phyloP scores from a whole-genome alignment of 768 basidiomycete species.

The Mycena metata region DNA sequence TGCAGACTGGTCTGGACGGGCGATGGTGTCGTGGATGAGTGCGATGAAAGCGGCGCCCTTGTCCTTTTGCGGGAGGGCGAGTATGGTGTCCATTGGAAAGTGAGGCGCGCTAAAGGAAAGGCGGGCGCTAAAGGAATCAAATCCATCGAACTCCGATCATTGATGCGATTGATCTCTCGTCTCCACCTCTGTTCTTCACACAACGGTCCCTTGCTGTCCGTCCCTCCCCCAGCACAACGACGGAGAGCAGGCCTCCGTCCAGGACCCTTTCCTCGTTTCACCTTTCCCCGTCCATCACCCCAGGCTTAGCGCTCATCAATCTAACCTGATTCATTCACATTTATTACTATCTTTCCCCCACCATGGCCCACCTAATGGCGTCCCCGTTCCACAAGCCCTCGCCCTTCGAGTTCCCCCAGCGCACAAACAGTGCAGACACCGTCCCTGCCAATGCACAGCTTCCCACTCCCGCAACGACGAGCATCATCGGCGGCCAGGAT shows the following conservation, averaged over 20 bases:
- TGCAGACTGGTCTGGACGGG: constrained; percentile 59
- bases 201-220: too few relatives aligned
- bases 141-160: too few relatives aligned
- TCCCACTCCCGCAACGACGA: constrained; percentile 32
- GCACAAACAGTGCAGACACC: constrained; percentile 23
- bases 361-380: constrained; percentile 60
- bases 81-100: constrained; percentile 72
- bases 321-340: constrained; percentile 8
- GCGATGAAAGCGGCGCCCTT: constrained; percentile 82
- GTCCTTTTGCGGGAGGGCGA: constrained; percentile 85
- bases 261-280: constrained; percentile 19
- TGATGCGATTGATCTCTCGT: too few relatives aligned
- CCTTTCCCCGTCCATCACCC: constrained; percentile 8
- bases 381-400: constrained; percentile 61
- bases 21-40: constrained; percentile 76
- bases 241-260: constrained; percentile 37
- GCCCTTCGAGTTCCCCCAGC: constrained; percentile 59
- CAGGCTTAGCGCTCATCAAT: constrained; percentile 16
- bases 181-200: too few relatives aligned
- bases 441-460: constrained; percentile 12
- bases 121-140: too few relatives aligned
- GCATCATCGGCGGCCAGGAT: constrained; percentile 32
- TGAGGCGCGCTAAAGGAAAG: too few relatives aligned
- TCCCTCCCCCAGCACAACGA: constrained; percentile 1
- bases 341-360: constrained; percentile 22